A percentile compares a stretch with the other conserved stretches of the same genome.
phyloP scores from a whole-genome alignment of 495 filamentous ascomycete species.

The Xylaria longipes region DNA sequence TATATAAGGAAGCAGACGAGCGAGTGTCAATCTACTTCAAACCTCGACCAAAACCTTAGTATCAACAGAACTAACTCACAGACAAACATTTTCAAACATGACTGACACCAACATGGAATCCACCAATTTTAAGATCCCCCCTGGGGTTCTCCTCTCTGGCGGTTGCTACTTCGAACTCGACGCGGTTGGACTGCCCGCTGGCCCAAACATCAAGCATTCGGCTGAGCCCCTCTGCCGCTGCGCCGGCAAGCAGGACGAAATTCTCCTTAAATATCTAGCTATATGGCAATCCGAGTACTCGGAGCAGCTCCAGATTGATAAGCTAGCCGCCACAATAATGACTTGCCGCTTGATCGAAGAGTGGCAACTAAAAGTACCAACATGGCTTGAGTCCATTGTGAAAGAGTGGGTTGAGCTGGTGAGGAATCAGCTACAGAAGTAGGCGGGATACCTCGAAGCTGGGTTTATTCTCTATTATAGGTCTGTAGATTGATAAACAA shows the following conservation, averaged over 20 bases:
- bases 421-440: background rate
- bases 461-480: background rate
- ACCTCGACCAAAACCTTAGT: too few species aligned
- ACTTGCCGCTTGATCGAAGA: background rate
- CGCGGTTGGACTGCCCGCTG: background rate
- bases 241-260: background rate
- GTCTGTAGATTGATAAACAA: background rate
- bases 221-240: background rate
- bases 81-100: constrained; percentile 11
- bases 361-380: background rate
- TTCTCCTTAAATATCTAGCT: background rate
- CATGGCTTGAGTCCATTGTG: background rate
- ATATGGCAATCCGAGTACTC: background rate
- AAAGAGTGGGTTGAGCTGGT: background rate
- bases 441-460: background rate
- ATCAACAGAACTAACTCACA: too few species aligned
- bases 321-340: background rate
- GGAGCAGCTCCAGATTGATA: background rate
- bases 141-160: background rate
- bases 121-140: background rate
- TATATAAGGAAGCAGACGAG: background rate
- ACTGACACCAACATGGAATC: background rate
- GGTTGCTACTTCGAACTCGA: background rate
- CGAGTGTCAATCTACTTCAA: too few species aligned
- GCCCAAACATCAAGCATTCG: background rate